phyloP scores from a whole-genome alignment of 306 rosid species.

The Cajanus cajan region DNA sequence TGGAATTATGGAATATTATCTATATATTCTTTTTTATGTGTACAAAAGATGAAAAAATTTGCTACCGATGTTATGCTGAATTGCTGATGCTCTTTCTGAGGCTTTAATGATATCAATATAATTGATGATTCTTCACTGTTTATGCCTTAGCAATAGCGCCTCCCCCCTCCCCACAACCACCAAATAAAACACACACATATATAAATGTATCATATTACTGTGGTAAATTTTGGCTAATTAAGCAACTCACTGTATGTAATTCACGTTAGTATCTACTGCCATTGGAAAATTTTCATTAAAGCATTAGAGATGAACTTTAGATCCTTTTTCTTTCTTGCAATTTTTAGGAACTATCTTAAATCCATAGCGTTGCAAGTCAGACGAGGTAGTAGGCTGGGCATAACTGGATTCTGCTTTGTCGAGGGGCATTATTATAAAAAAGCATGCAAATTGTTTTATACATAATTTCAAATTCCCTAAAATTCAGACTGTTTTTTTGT shows the following conservation, averaged over 20 bases:
- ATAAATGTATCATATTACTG: neutral
- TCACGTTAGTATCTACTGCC: neutral
- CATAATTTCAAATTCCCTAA: neutral
- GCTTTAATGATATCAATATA: neutral
- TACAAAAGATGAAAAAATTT: neutral
- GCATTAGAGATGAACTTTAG: neutral
- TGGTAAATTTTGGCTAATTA: neutral
- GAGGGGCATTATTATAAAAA: neutral
- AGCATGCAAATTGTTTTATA: neutral
- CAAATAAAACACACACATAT: too few relatives aligned
- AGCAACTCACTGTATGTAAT: neutral
- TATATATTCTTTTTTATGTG: neutral
- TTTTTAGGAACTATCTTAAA: neutral
- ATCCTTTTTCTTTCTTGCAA: neutral
- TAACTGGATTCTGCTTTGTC: constrained; percentile 14
- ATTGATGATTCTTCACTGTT: neutral
- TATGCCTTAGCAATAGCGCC: neutral
- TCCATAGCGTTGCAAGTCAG: constrained; percentile 4
- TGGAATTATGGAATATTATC: neutral
- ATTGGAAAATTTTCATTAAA: neutral
- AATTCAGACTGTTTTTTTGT: constrained; percentile 1
- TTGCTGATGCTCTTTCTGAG: neutral
- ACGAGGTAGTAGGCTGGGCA: neutral
- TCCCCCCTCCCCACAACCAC: too few relatives aligned
- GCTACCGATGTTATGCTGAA: neutral